These are phyloP conservation scores for Blumeria hordei DNA, from an alignment of 2,329 filamentous ascomycete species.

Conservation along the genomic window DNA sequence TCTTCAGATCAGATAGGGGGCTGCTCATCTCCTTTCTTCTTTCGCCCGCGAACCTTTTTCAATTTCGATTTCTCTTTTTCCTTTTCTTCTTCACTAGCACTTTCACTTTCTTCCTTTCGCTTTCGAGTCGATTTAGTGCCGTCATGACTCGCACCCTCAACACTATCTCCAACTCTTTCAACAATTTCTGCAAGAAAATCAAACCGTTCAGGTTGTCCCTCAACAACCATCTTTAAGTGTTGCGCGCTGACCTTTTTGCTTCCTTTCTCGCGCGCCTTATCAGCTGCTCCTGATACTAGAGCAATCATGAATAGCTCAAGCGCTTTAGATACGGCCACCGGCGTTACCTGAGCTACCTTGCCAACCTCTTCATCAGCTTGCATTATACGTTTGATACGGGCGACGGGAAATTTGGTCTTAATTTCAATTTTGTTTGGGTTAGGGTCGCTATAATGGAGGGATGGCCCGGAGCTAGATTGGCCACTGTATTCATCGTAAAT, in stretches of 20 bases:
- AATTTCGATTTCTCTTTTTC: constrained; percentile 4
- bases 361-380: constrained; percentile 96
- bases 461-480: neutral
- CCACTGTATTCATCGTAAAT: neutral
- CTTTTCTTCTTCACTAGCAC: constrained; percentile 10
- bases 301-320: constrained; percentile 96
- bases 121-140: constrained; percentile 8
- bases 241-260: constrained; percentile 75
- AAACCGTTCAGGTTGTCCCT: constrained; percentile 61
- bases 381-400: constrained; percentile 97
- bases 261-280: constrained; percentile 56
- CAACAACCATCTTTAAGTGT: constrained; percentile 79
- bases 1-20: neutral
- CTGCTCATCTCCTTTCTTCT: constrained; percentile 6
- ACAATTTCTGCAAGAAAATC: constrained; percentile 89
- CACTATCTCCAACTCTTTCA: constrained; percentile 44
- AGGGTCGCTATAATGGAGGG: constrained; percentile 11
- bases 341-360: constrained; percentile 93
- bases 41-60: constrained; percentile 10
- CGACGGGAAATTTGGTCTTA: constrained; percentile 88
- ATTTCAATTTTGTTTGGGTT: constrained; percentile 34
- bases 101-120: constrained; percentile 7
- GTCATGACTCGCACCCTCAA: constrained; percentile 12
- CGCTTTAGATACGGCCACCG: constrained; percentile 83
- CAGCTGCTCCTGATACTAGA: constrained; percentile 68